Base-by-base conservation (phyloP, 352 stramenopile genomes). In the Globisporangium heterothallicum region DNA sequence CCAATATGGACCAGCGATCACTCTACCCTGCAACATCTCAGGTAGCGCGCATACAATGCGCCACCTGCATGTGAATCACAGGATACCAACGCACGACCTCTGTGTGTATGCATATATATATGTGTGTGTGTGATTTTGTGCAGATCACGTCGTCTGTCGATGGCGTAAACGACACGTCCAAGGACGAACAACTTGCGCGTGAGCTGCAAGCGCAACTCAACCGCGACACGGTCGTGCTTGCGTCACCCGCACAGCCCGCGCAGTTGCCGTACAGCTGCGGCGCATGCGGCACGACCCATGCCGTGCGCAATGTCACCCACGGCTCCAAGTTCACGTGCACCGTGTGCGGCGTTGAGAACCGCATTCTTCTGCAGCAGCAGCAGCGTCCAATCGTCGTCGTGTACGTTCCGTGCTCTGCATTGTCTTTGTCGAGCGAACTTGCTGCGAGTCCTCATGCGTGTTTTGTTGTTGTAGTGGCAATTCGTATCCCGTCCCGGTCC, bases 221-320 rank as follows among this genome's bases (percentile, higher is more conserved):
- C 61, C 63, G 68, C 14, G 27, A 59, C 46, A 27, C 49, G 18
- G 51, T 68, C 44, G 69, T 74, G 14, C 16, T 85, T 13, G 76
- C 76, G 18, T 63, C 76, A 42, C 55, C 70, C 24, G 59, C 75
- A 24, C 38, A 49, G 7, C 70, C 68, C 12, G 40, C 40, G 6
- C 63, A 82, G 30, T 46, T 77, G 45, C 79, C 74, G 19, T 84
- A 72, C 62, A 85, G 79, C 50, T 90, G 79, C 50, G 78, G 79
- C 36, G 64, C 68, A 27, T 90, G 79, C 43, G 66, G 76, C 14
- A 79, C 61, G 29, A 79, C 64, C 16, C 76, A 88, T 54, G 49
- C 81, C 29, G 79, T 90, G 53, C 74, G 74, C 58, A 77, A 86
- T 38, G 74, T 66, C 41, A 60, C 67, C 21, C 61, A 85, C 40